These are phyloP conservation scores for Coleophoma eucalyptorum DNA, from an alignment of 2,329 filamentous ascomycete genomes.

Conservation along the genomic window DNA sequence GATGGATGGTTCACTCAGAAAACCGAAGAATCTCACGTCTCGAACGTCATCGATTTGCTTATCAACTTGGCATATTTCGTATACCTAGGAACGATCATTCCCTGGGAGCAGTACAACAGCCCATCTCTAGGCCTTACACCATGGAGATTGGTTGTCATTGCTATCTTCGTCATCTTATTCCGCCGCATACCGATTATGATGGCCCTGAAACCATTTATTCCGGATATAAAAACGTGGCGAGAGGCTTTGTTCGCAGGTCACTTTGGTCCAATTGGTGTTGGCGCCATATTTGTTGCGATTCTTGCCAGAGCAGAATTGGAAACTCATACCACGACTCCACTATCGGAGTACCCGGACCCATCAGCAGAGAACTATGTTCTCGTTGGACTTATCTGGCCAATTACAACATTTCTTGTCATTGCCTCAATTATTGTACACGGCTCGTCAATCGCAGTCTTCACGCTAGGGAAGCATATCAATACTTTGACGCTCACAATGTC, in stretches of 20 bases:
- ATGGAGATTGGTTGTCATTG: conserved; percentile 91
- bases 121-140: conserved; percentile 69
- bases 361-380: conserved; percentile 58
- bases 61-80: conserved; percentile 98
- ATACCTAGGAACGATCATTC: conserved; percentile 94
- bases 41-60: conserved; percentile 96
- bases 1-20: conserved; percentile 99
- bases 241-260: conserved; percentile 96
- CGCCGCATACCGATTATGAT: conserved; percentile 95
- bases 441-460: conserved; percentile 97
- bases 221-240: conserved; percentile 96
- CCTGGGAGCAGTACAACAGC: conserved; percentile 88
- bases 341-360: conserved; percentile 54
- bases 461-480: conserved; percentile 96
- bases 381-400: conserved; percentile 89
- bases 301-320: conserved; percentile 90
- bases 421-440: conserved; percentile 93
- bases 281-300: conserved; percentile 93
- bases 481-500: conserved; percentile 93
- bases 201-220: conserved; percentile 83
- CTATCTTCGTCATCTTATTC: conserved; percentile 92
- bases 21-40: conserved; percentile 97
- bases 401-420: conserved; percentile 90
- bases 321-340: conserved; percentile 66
- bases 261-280: conserved; percentile 96